Evolutionary conservation across 129 eudicot genomes (phyloP), one percentile per base, ranked within the genome.

Genomic region (Scalesia atractyloides): DNA sequence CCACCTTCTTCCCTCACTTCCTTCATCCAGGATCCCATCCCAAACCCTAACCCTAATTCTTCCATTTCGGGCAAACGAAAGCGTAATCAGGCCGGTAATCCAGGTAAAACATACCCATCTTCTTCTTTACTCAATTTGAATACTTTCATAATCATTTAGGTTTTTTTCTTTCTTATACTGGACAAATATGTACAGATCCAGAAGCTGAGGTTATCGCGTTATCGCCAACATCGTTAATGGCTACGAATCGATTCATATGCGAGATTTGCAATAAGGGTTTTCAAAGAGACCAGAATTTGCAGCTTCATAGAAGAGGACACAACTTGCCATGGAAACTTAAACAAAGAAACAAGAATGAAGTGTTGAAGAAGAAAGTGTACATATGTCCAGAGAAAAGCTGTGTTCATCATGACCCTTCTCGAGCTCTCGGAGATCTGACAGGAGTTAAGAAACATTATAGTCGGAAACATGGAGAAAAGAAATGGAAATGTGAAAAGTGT

Each of bases 231-330:
- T 77, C 92, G 0, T 51, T 91, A 30, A 75, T 88, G 56, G 97
- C 97, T 1, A 91, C 96, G 0, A 91, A 91, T 74, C 77, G 95
- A 78, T 91, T 91, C 47, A 89, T 91, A n/a, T 91, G 97, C 47
- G 97, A 91, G 82, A 87, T 91, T 70, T 91, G 97, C 73, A 86
- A 74, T 61, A 91, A 91, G 75, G 97, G 97, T 9, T 91, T 91
- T 73, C 97, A 91, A 64, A 80, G 97, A 47, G 97, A 91, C 82
- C 97, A 91, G 76, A 91, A 91, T 63, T 60, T 91, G 60, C 97
- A 91, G 82, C 97, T 91, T 57, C 97, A 91, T 69, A 77, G 97
- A 51, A 84, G 97, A 19, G 97, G 97, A 46, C 97, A 91, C 72
- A 91, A 91, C 75, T 51, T 91, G 60, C 97, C 97, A 7, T 91